Base-by-base conservation (phyloP, 2,329 filamentous ascomycete species). In the Xylariaceae sp. region DNA sequence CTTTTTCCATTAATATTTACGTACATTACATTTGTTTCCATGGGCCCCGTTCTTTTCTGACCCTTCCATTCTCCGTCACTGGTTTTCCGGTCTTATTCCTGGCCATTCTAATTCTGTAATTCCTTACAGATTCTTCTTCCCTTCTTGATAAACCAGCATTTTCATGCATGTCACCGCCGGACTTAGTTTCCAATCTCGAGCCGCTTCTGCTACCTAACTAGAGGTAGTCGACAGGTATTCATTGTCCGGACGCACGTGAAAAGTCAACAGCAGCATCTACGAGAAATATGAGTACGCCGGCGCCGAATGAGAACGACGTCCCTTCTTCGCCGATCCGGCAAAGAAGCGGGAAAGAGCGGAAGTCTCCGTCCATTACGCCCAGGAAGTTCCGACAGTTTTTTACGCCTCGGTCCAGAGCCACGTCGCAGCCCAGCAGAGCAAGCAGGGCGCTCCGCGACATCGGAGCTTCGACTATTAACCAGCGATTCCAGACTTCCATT, bases 331-430 rank as follows among this genome's bases (percentile, higher is more conserved):
- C 71, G 1, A 67, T 68, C 2, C 65, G 68, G 41, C 59, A 57
- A 13, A 61, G 55, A 60, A 69, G 61, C 62, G 70, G 68, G 61
- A 82, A 81, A 65, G 78, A 81, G 66, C 74, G 74, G 62, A 75
- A 78, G 15, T 75, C 78, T 58, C 77, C 81, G 2, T 82, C 80
- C 41, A 77, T 83, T 55, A 83, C 81, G 2, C 81, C 81, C 58
- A 73, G 80, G 64, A 82, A 80, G 67, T 83, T 83, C 62, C 74
- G 68, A 39, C 74, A 75, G 30, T 83, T 83, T 74, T 83, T 83
- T 63, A 80, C 80, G 8, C 80, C 80, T 15, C 75, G 79, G 18
- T 74, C 75, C 11, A 72, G 74, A 55, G 73, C 76, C 34, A 72
- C 75, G 1, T 68, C 72, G 10, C 66, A 73, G 39, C 72, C 71